Evolutionary conservation across 2,329 filamentous ascomycete species (phyloP).

Genomic region (Rosellinia necatrix): DNA sequence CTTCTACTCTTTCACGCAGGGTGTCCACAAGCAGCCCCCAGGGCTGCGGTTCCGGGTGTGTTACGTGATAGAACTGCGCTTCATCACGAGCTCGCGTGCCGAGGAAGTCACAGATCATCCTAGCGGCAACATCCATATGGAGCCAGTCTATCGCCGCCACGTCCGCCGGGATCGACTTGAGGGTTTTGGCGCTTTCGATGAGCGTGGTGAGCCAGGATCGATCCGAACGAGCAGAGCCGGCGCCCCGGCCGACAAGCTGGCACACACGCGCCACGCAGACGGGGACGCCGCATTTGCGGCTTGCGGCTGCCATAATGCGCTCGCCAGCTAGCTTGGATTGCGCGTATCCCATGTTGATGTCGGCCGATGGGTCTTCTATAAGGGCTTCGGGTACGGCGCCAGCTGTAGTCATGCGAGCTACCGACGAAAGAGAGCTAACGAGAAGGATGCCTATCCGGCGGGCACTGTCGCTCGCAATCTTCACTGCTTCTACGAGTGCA

Average conservation of each 20-base stretch:
- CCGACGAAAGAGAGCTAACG: constrained; percentile 34
- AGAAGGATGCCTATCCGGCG: constrained; percentile 30
- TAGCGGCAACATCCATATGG: constrained; percentile 22
- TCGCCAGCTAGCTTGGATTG: constrained; percentile 32
- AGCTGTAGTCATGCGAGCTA: constrained; percentile 10
- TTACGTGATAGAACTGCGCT: constrained; percentile 17
- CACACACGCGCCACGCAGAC: constrained; percentile 26
- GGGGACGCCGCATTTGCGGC: constrained; percentile 7
- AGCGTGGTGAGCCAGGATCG: constrained; percentile 30
- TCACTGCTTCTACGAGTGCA: constrained; percentile 24
- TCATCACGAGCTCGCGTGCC: background rate
- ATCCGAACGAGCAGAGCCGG: constrained; percentile 18
- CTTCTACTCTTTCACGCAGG: background rate
- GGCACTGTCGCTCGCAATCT: constrained; percentile 18
- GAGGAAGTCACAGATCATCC: constrained; percentile 18
- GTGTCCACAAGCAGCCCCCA: constrained; percentile 23
- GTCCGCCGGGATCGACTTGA: constrained; percentile 15
- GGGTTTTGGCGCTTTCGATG: constrained; percentile 17
- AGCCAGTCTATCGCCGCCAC: constrained; percentile 25
- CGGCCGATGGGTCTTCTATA: constrained; percentile 16
- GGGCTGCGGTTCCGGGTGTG: constrained; percentile 8
- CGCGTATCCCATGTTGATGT: constrained; percentile 26
- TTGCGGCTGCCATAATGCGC: constrained; percentile 19
- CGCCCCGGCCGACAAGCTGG: constrained; percentile 24
- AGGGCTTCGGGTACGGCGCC: constrained; percentile 31